Conservation (phyloP, 345 rosid genomes). For the Camelina sativa region DNA sequence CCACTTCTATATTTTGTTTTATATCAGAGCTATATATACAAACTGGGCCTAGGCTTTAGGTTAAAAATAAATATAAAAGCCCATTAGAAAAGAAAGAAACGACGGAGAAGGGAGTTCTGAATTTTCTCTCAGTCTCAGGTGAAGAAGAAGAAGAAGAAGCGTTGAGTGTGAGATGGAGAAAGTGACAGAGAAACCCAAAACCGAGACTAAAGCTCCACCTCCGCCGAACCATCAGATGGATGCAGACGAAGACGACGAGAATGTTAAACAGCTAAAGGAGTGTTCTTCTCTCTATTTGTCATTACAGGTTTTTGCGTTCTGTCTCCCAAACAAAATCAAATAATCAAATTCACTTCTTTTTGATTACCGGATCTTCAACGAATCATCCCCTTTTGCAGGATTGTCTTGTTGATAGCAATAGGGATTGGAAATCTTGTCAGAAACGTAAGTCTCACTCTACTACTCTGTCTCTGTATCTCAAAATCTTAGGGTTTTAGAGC, state of each 20-base stretch:
- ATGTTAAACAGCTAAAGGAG: slow-evolving; percentile 82
- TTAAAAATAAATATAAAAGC: background rate
- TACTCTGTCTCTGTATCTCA: slow-evolving; percentile 7
- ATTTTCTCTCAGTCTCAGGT: background rate
- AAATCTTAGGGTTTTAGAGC: slow-evolving; percentile 21
- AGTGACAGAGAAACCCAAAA: slow-evolving; percentile 16
- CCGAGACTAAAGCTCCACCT: slow-evolving; percentile 22
- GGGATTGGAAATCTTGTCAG: slow-evolving; percentile 91
- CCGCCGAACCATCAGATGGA: slow-evolving; percentile 57
- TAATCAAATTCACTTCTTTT: background rate
- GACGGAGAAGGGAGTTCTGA: no score
- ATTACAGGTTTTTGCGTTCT: slow-evolving; percentile 56
- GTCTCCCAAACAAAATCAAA: background rate
- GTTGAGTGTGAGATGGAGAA: slow-evolving; percentile 18
- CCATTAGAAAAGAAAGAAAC: background rate
- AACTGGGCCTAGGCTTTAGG: slow-evolving; percentile 32
- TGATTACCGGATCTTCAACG: background rate
- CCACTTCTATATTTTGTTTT: background rate
- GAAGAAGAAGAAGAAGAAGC: background rate
- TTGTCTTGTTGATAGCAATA: slow-evolving; percentile 69
- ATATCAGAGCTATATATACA: background rate
- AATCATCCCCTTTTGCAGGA: slow-evolving; percentile 48
- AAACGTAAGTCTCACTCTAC: slow-evolving; percentile 49
- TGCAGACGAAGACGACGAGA: slow-evolving; percentile 85
- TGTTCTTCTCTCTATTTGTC: slow-evolving; percentile 79